Percentiles rank a stretch among this genome's conserved stretches.
Conservation (phyloP, 805 yeast genomes). For the Wickerhamomyces sydowiorum region DNA sequence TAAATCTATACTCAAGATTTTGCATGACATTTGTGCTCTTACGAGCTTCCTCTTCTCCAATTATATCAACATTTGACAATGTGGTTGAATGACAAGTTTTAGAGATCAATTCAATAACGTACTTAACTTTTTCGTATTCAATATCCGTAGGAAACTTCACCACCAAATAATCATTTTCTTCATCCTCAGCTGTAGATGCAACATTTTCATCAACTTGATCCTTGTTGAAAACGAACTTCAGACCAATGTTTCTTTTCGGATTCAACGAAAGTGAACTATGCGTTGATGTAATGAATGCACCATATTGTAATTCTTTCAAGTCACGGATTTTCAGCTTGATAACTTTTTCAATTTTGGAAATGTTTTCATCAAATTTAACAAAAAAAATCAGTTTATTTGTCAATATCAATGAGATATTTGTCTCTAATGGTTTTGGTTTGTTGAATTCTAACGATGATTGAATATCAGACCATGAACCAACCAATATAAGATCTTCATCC, state of each 20-base stretch:
- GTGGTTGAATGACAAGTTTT: conserved; percentile 19
- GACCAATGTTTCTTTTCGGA: conserved; percentile 28
- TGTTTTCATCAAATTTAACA: conserved; percentile 17
- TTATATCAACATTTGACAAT: conserved; percentile 26
- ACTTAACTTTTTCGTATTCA: conserved; percentile 19
- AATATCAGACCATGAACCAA: conserved; percentile 22
- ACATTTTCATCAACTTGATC: neutral
- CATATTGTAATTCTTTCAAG: conserved; percentile 23
- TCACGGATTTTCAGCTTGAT: conserved; percentile 15
- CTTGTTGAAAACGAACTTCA: conserved; percentile 16
- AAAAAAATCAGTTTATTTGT: conserved; percentile 17
- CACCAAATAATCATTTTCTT: conserved; percentile 6
- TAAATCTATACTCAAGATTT: conserved; percentile 29
- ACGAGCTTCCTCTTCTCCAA: conserved; percentile 30
- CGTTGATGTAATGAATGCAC: conserved; percentile 20
- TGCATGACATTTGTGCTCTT: conserved; percentile 28
- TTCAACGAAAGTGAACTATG: conserved; percentile 17
- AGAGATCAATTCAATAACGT: conserved; percentile 17
- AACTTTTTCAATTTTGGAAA: conserved; percentile 7
- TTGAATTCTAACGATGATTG: conserved; percentile 18
- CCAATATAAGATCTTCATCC: conserved; percentile 7
- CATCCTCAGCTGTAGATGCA: neutral
- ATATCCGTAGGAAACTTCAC: conserved; percentile 20
- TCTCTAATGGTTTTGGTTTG: conserved; percentile 8
- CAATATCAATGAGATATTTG: conserved; percentile 13